Base-by-base conservation (phyloP, 345 rosid species). In the Citrus cavaleriei region DNA sequence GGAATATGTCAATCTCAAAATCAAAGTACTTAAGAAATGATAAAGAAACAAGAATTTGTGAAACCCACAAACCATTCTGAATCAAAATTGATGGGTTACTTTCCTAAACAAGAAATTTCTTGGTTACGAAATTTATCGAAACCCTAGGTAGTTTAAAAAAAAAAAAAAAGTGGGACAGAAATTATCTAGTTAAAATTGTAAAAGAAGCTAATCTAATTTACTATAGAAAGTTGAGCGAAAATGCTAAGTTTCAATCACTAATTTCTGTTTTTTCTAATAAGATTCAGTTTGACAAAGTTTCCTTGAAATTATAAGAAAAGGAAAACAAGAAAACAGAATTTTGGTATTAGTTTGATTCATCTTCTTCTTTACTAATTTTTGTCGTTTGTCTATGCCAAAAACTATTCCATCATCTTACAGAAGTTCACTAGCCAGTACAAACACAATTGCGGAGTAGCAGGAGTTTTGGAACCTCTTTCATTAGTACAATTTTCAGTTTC, bases 1-100 rank as follows among this genome's bases (percentile, higher is more conserved):
- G 64, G 34, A 76, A 76, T 16, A 34, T 76, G 22, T 49, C 79
- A 54, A 66, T 30, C 35, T 54, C 35, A 67, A 49, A 70, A 16
- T n/a, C 37, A 37, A 66, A 34, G 38, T 8, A 25, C 9, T 16
- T 28, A 73, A 42, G 57, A 38, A n/a, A 70, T 16, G 22, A 61
- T 38, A 25, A 38, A 34, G 67, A 60, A 28, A 19, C 1, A 37
- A 35, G 21, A 38, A 68, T 74, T 28, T 28, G 22, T 37, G 30
- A 64, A 27, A 75, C 69, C 76, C 19, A 40, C 3, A 42, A 19
- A 30, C 32, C n/a, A 38, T 60, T 74, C 14, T 40, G 21, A 5
- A 74, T 46, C 25, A 62, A 62, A 24, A 68, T 62, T 27, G 59
- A 9, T 46, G 25, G 30, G 24, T 9, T 74, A 25, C 3, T 16